phyloP scores from a whole-genome alignment of 2,329 filamentous ascomycete genomes.

The Coniochaeta prunicola region DNA sequence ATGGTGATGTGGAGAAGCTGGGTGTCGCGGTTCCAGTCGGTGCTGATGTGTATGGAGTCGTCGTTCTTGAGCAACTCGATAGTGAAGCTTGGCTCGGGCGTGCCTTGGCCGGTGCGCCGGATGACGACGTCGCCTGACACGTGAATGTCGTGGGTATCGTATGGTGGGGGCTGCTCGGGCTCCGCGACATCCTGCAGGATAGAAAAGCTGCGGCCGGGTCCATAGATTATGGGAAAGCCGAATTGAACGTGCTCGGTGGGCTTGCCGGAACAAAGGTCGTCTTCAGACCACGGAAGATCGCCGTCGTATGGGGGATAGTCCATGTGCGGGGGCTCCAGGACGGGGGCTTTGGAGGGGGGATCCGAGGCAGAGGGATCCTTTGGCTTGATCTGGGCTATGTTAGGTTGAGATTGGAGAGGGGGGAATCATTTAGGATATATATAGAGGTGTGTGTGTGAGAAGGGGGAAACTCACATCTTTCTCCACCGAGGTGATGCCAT shows the following conservation, averaged over 20 bases:
- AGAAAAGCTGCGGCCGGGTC: constrained; percentile 24
- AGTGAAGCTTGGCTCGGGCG: constrained; percentile 28
- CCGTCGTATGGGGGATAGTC: constrained; percentile 19
- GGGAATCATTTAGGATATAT: not conserved
- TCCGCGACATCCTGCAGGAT: constrained; percentile 29
- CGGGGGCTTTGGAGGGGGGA: not conserved
- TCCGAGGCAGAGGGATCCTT: not conserved
- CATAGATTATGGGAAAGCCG: constrained; percentile 26
- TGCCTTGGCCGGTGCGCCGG: constrained; percentile 23
- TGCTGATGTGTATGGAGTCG: constrained; percentile 25
- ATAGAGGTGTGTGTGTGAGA: not conserved
- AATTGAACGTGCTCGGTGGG: constrained; percentile 6
- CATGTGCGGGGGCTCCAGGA: constrained; percentile 10
- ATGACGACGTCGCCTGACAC: constrained; percentile 39
- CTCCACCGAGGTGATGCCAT: constrained; percentile 15
- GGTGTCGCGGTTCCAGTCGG: constrained; percentile 22
- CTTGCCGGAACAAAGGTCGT: constrained; percentile 8
- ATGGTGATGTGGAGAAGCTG: constrained; percentile 33
- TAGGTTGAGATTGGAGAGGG: not conserved
- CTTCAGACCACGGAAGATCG: constrained; percentile 11
- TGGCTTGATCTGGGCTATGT: not conserved
- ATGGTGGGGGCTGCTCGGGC: constrained; percentile 4
- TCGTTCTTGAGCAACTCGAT: constrained; percentile 40
- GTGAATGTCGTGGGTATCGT: constrained; percentile 21
- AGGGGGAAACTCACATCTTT: constrained; percentile 15